Conservation (phyloP, 179 eudicot species). For the Vitellaria paradoxa region DNA sequence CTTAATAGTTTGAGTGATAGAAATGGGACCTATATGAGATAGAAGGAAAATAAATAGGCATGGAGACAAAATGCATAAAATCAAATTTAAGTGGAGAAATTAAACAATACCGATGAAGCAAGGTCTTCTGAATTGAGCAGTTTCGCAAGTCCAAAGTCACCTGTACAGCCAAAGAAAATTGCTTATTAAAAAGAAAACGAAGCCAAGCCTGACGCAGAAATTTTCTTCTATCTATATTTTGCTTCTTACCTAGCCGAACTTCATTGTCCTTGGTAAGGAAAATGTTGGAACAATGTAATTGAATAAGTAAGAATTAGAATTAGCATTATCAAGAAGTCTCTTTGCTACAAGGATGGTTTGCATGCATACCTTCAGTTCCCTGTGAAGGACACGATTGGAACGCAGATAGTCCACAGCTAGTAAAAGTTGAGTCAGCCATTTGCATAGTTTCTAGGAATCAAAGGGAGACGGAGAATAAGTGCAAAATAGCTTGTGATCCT, state of each 20-base stretch:
- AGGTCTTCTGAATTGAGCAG: conserved; percentile 62
- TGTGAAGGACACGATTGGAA: conserved; percentile 83
- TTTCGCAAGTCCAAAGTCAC: conserved; percentile 91
- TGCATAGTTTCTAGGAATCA: conserved; percentile 77
- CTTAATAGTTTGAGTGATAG: not conserved
- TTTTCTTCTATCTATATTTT: not conserved
- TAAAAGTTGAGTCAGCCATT: conserved; percentile 86
- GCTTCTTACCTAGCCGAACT: conserved; percentile 68
- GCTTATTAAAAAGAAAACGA: not conserved
- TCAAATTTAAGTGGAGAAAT: not conserved
- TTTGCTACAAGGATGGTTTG: conserved; percentile 4
- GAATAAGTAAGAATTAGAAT: conserved; percentile 9
- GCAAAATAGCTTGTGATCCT: conserved; percentile 4
- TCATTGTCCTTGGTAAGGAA: conserved; percentile 80
- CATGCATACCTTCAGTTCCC: conserved; percentile 83
- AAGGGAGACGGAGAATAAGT: conserved; percentile 8
- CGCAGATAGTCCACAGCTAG: conserved; percentile 92
- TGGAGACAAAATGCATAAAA: not conserved
- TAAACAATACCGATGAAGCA: conserved; percentile 63
- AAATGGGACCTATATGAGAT: not conserved
- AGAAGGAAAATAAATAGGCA: not conserved
- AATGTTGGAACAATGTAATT: conserved; percentile 69
- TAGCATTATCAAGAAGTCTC: not conserved
- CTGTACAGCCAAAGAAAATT: conserved; percentile 31
- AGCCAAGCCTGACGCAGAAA: not conserved